phyloP scores from a whole-genome alignment of 164 flowering plant species.

The Litsea cubeba region DNA sequence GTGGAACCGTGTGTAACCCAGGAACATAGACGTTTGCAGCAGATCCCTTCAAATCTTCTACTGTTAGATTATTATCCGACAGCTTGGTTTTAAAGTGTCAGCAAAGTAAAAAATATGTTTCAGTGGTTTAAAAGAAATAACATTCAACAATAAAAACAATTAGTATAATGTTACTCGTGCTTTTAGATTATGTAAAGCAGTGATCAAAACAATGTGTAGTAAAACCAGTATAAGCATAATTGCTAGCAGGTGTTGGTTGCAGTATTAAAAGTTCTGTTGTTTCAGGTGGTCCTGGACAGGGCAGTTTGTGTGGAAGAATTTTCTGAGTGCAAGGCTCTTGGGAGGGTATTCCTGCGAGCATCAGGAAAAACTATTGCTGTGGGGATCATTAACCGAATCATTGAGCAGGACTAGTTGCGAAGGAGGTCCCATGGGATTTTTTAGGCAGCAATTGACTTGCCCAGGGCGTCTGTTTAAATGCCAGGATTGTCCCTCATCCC shows the following conservation, averaged over 20 bases:
- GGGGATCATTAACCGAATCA: constrained; percentile 59
- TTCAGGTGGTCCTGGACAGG: constrained; percentile 59
- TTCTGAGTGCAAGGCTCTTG: constrained; percentile 66
- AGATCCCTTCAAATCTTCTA: too few relatives aligned
- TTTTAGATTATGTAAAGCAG: not conserved
- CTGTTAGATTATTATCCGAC: too few relatives aligned
- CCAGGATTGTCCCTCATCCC: not conserved
- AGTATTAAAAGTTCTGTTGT: constrained; percentile 1
- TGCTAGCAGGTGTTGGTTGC: not conserved
- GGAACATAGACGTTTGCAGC: too few relatives aligned
- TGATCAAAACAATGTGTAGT: not conserved
- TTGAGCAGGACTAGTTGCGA: constrained; percentile 17
- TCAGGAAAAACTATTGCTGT: constrained; percentile 80
- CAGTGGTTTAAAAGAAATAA: not conserved
- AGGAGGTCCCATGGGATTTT: not conserved
- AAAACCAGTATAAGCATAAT: not conserved
- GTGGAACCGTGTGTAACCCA: too few relatives aligned
- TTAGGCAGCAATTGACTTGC: not conserved
- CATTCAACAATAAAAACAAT: not conserved
- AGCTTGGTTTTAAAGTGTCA: too few relatives aligned
- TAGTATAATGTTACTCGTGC: not conserved
- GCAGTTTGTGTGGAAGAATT: constrained; percentile 77
- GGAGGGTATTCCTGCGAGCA: constrained; percentile 71
- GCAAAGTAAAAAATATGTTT: too few relatives aligned
- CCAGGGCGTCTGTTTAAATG: not conserved